phyloP scores from a whole-genome alignment of 768 basidiomycete genomes.

The Suillus discolor region DNA sequence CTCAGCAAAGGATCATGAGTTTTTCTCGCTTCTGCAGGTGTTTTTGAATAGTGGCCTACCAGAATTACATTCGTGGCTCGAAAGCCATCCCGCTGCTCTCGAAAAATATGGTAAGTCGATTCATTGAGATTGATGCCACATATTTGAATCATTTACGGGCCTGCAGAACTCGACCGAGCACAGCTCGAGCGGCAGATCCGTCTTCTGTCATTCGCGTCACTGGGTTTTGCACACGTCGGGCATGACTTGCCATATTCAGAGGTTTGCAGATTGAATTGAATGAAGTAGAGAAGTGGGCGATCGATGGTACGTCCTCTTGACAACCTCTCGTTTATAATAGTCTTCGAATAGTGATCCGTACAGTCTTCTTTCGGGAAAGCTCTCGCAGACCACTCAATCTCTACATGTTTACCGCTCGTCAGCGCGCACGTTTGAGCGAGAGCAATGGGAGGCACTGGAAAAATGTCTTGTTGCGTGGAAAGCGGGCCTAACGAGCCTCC shows the following conservation, averaged over 20 bases:
- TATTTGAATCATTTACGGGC: not conserved
- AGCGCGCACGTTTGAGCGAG: constrained; percentile 72
- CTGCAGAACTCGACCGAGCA: constrained; percentile 53
- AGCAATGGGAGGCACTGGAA: constrained; percentile 81
- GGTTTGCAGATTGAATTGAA: constrained; percentile 67
- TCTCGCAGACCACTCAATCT: constrained; percentile 78
- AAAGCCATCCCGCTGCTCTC: constrained; percentile 48
- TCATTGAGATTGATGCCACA: not conserved
- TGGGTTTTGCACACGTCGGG: constrained; percentile 77
- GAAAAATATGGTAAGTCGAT: constrained; percentile 57
- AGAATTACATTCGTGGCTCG: constrained; percentile 66
- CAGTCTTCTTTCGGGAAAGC: constrained; percentile 80
- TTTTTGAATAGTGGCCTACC: constrained; percentile 67
- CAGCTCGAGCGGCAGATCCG: constrained; percentile 80
- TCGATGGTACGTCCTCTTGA: constrained; percentile 63
- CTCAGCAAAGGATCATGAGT: constrained; percentile 64
- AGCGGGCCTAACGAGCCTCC: constrained; percentile 60
- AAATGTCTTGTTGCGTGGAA: constrained; percentile 81
- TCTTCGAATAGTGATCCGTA: constrained; percentile 65
- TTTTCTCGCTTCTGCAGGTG: constrained; percentile 75
- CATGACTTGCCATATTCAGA: constrained; percentile 71
- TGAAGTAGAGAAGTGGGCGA: constrained; percentile 85
- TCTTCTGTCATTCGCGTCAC: constrained; percentile 74
- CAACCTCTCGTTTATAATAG: not conserved
- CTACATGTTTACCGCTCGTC: constrained; percentile 74